Conservation (phyloP, 305 asterid genomes). For the Fraxinus velutina region DNA sequence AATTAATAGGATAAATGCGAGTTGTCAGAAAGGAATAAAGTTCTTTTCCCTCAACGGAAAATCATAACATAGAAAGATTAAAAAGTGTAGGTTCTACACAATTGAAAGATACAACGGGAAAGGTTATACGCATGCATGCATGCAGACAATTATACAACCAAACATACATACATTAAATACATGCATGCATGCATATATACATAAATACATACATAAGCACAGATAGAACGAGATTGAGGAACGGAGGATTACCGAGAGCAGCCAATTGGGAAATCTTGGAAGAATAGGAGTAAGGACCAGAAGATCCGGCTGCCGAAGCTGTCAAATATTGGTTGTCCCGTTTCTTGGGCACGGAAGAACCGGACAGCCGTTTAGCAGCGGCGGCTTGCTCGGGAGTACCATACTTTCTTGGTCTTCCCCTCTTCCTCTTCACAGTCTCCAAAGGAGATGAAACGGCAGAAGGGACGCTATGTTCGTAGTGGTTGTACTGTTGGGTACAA, state of each 20-base stretch:
- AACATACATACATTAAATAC: background rate
- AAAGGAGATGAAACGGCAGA: constrained; percentile 33
- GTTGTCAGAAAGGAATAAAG: background rate
- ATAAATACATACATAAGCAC: background rate
- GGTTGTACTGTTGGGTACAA: constrained; percentile 24
- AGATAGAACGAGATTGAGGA: background rate
- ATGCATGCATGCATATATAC: background rate
- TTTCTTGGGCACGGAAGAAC: constrained; percentile 24
- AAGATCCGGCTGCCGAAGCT: constrained; percentile 8
- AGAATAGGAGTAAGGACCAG: constrained; percentile 25
- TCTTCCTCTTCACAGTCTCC: constrained; percentile 46
- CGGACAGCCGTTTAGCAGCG: constrained; percentile 49
- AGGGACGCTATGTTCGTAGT: constrained; percentile 31
- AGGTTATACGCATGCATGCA: background rate
- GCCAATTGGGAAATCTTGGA: constrained; percentile 36
- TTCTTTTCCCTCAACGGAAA: background rate
- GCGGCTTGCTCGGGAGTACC: constrained; percentile 57
- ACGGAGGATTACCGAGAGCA: constrained; percentile 29
- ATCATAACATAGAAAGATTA: background rate
- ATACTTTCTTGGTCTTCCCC: constrained; percentile 63
- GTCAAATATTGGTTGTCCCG: constrained; percentile 22
- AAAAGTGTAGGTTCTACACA: background rate
- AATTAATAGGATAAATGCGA: background rate
- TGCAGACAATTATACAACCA: background rate
- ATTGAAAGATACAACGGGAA: background rate